These are phyloP conservation scores for Komagataella pastoris DNA, from an alignment of 805 yeast genomes.

Conservation along the genomic window DNA sequence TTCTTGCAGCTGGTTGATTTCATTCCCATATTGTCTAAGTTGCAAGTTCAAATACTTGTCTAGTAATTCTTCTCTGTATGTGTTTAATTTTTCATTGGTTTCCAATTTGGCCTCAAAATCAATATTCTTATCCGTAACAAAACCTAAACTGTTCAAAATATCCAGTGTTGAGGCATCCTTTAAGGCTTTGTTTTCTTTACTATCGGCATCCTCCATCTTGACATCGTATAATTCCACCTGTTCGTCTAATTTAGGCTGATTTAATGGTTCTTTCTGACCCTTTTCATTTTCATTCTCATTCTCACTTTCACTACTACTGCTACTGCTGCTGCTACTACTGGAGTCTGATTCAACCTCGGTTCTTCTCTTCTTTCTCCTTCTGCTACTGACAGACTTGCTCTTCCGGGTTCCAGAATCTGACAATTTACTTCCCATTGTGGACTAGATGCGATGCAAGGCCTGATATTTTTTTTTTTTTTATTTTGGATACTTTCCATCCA, in stretches of 20 bases:
- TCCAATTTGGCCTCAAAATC: slow-evolving; percentile 14
- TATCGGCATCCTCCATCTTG: slow-evolving; percentile 4
- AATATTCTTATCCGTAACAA: slow-evolving; percentile 12
- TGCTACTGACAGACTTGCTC: slow-evolving; percentile 15
- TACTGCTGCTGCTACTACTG: not conserved
- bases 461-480: not conserved
- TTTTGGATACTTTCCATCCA: not conserved
- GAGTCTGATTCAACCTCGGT: slow-evolving; percentile 52
- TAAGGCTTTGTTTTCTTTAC: slow-evolving; percentile 1
- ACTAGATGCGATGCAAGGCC: not conserved
- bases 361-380: slow-evolving; percentile 72
- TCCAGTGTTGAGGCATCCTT: slow-evolving; percentile 1
- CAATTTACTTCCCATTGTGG: not conserved
- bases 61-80: slow-evolving; percentile 22
- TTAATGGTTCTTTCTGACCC: not conserved
- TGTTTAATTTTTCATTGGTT: slow-evolving; percentile 11
- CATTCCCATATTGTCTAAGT: slow-evolving; percentile 48
- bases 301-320: not conserved
- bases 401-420: not conserved
- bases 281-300: slow-evolving; percentile 7
- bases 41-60: slow-evolving; percentile 38
- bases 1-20: slow-evolving; percentile 42
- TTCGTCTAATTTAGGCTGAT: slow-evolving; percentile 5
- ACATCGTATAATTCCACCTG: slow-evolving; percentile 8
- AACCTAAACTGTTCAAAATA: not conserved